Conservation (phyloP, 2,329 filamentous ascomycete species). For the Cladosporium colombiae region DNA sequence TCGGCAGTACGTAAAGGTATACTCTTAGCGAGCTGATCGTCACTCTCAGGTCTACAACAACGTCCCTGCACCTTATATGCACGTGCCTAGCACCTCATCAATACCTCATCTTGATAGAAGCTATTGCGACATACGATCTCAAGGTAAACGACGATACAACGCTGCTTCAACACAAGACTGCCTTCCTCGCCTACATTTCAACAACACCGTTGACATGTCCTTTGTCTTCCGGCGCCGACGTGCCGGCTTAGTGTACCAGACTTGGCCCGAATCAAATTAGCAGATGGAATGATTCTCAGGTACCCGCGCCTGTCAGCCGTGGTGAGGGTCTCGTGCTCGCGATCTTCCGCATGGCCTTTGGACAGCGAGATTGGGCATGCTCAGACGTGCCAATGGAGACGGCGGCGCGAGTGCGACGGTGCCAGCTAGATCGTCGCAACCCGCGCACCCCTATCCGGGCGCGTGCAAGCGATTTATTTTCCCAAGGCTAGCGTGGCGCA, state of each 20-base stretch:
- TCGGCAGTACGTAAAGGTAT: not conserved
- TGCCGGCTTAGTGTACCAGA: conserved; percentile 7
- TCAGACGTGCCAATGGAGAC: not conserved
- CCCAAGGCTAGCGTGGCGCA: not conserved
- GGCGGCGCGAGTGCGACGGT: not conserved
- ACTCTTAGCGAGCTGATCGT: not conserved
- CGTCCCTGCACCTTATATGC: not conserved
- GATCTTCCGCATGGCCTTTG: not conserved
- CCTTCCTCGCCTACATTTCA: not conserved
- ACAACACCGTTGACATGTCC: not conserved
- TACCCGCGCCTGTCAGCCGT: not conserved
- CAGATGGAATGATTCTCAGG: conserved; percentile 2
- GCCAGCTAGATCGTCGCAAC: not conserved
- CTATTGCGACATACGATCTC: not conserved
- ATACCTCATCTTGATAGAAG: not conserved
- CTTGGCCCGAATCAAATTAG: not conserved
- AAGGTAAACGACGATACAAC: not conserved
- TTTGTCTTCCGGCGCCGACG: conserved; percentile 2
- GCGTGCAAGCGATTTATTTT: not conserved
- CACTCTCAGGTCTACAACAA: not conserved
- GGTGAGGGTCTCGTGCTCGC: not conserved
- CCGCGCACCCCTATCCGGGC: conserved; percentile 2
- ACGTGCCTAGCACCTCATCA: not conserved
- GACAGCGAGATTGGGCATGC: not conserved
- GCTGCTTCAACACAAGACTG: not conserved